phyloP scores from a whole-genome alignment of 2,329 filamentous ascomycete species.

The Volutella citrinella region DNA sequence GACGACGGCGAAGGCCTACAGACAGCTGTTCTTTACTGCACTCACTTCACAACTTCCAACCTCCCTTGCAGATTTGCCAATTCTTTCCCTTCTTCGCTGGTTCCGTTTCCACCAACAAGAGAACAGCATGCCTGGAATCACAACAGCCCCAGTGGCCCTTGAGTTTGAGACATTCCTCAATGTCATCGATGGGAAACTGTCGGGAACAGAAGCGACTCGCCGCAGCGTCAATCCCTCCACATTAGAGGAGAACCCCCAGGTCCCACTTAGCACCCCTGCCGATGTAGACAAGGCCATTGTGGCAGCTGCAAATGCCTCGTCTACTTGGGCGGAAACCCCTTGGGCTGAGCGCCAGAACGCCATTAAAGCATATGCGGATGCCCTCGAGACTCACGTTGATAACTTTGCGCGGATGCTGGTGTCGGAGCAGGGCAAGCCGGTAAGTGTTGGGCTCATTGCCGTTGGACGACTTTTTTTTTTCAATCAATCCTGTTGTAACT shows the following conservation, averaged over 20 bases:
- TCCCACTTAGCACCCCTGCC: constrained; percentile 44
- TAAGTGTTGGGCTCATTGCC: not conserved
- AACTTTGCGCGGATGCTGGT: constrained; percentile 9
- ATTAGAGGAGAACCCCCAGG: constrained; percentile 44
- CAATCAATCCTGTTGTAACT: too few relatives aligned
- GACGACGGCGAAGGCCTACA: too few relatives aligned
- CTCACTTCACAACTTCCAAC: too few relatives aligned
- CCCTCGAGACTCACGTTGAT: not conserved
- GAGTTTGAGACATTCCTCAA: constrained; percentile 39
- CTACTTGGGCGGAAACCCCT: constrained; percentile 39
- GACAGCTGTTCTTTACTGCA: too few relatives aligned
- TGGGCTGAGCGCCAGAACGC: constrained; percentile 28
- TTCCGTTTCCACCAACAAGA: too few relatives aligned
- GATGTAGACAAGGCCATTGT: constrained; percentile 50
- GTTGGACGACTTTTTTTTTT: too few relatives aligned
- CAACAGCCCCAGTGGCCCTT: too few relatives aligned
- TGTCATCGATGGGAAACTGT: constrained; percentile 36
- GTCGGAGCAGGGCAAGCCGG: constrained; percentile 8
- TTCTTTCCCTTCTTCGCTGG: too few relatives aligned
- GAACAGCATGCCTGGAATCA: too few relatives aligned
- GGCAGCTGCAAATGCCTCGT: constrained; percentile 45
- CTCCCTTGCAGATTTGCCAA: too few relatives aligned
- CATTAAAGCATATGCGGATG: constrained; percentile 17
- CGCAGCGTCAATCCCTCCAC: constrained; percentile 51
- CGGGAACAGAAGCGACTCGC: constrained; percentile 45